Conservation (phyloP, 257 asterid species). For the Solanum sparsipilum region DNA sequence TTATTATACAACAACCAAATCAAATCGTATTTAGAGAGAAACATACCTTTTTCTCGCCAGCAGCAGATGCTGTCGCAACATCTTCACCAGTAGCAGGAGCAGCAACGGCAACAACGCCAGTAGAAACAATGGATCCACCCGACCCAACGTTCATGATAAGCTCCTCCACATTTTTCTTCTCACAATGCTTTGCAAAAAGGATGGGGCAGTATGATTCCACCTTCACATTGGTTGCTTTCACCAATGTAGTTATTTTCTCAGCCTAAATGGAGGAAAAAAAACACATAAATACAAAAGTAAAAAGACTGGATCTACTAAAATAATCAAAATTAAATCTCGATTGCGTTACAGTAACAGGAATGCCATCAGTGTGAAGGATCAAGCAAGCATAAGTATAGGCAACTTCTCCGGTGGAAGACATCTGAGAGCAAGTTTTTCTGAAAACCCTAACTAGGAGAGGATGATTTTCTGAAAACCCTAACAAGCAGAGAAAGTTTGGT, state of each 20-base stretch:
- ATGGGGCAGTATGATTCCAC: neutral
- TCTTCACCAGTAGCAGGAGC: neutral
- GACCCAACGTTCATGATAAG: neutral
- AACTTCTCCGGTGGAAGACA: neutral
- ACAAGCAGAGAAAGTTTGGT: neutral
- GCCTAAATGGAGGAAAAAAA: neutral
- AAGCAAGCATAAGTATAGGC: neutral
- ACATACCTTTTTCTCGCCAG: neutral
- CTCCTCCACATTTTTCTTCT: neutral
- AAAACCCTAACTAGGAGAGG: neutral
- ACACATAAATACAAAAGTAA: neutral
- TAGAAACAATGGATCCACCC: neutral
- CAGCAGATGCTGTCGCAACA: neutral
- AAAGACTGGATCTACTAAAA: neutral
- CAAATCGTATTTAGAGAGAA: neutral
- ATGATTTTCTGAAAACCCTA: too few species aligned
- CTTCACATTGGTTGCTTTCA: neutral
- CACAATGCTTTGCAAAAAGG: neutral
- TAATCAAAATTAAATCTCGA: neutral
- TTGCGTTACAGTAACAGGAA: neutral
- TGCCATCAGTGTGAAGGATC: neutral
- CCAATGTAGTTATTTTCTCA: neutral
- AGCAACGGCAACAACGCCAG: neutral
- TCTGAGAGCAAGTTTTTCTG: neutral
- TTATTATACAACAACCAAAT: neutral